These are phyloP conservation scores for Vaccinium myrtillus DNA, from an alignment of 148 eudicot genomes.

Conservation along the genomic window DNA sequence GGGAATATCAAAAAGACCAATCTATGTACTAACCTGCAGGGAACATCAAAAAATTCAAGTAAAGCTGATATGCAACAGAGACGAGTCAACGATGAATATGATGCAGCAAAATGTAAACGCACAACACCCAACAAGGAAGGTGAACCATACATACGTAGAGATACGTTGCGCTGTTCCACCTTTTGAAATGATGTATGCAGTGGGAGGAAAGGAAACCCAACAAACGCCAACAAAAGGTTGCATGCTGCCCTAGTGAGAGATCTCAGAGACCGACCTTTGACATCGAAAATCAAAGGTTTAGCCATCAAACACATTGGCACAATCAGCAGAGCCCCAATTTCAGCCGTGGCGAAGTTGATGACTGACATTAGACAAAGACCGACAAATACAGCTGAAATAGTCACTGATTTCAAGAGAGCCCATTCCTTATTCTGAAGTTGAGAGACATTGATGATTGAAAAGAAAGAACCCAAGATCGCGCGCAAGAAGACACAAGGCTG, in stretches of 20 bases:
- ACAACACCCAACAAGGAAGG: constrained; percentile 90
- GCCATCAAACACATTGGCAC: constrained; percentile 84
- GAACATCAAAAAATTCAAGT: too few species aligned
- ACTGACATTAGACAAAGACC: constrained; percentile 90
- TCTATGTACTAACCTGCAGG: too few species aligned
- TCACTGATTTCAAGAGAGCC: too few species aligned
- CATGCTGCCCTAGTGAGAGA: constrained; percentile 39
- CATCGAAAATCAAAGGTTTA: constrained; percentile 50
- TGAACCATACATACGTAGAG: constrained; percentile 68
- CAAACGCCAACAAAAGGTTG: constrained; percentile 45
- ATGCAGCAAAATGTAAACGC: constrained; percentile 60
- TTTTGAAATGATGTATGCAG: constrained; percentile 51
- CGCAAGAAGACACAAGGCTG: too few species aligned
- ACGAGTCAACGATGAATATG: constrained; percentile 37
- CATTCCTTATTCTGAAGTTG: too few species aligned
- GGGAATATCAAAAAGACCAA: too few species aligned
- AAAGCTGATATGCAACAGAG: not conserved
- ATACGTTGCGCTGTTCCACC: constrained; percentile 96
- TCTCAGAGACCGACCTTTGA: constrained; percentile 32
- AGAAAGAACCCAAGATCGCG: too few species aligned
- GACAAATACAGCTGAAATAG: constrained; percentile 63
- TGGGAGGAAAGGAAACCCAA: constrained; percentile 77
- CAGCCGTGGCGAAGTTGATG: constrained; percentile 88
- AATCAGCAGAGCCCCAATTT: constrained; percentile 76
- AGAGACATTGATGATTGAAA: too few species aligned